phyloP scores from a whole-genome alignment of 148 eudicot species.

The Vaccinium corymbosum region DNA sequence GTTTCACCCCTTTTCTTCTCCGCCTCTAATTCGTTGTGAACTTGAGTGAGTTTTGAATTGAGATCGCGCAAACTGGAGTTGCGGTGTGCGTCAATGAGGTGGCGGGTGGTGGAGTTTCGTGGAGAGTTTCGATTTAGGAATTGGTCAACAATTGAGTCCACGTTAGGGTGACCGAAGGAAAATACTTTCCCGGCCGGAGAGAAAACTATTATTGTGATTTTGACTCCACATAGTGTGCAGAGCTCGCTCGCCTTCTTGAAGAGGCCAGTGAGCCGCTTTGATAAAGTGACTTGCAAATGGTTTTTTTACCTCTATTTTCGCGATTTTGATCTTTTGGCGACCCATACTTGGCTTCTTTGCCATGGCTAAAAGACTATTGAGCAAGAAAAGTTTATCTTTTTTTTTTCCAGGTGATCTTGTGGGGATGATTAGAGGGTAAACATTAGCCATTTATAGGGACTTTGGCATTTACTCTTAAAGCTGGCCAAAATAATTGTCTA shows the following conservation, averaged over 20 bases:
- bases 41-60: constrained; percentile 38
- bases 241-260: constrained; percentile 63
- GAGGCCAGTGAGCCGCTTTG: constrained; percentile 53
- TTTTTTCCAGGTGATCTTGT: background rate
- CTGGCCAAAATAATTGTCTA: background rate
- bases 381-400: too few relatives aligned
- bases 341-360: constrained; percentile 49
- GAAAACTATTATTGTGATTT: constrained; percentile 37
- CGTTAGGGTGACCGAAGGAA: constrained; percentile 51
- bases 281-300: constrained; percentile 58
- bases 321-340: constrained; percentile 60
- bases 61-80: constrained; percentile 26
- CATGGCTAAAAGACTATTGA: constrained; percentile 26
- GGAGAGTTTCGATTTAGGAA: constrained; percentile 32
- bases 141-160: constrained; percentile 35
- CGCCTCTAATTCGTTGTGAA: constrained; percentile 34
- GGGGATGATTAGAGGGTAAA: background rate
- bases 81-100: constrained; percentile 23
- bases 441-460: constrained; percentile 23
- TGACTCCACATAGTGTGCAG: constrained; percentile 49
- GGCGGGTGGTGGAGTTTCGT: constrained; percentile 16
- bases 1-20: constrained; percentile 37
- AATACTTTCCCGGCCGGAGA: constrained; percentile 50
- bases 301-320: constrained; percentile 46
- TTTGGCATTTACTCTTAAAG: background rate